Evolutionary conservation across 1,139 yeast species (phyloP).

Genomic region (Arxiozyma slooffiae): DNA sequence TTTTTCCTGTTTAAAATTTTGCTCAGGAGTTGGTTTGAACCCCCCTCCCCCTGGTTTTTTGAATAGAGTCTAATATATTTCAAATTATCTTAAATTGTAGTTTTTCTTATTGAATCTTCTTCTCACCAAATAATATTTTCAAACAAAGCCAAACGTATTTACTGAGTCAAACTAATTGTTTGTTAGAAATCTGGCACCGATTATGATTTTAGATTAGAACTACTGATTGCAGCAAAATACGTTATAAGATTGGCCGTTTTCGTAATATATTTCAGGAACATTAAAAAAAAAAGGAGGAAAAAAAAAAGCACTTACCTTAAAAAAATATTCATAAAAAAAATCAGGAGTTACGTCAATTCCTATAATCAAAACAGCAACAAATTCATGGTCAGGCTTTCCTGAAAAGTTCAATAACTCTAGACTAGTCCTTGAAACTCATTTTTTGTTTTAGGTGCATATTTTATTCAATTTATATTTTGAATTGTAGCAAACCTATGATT

Average conservation of each 20-base stretch:
- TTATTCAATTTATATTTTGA: constrained; percentile 56
- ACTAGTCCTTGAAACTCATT: constrained; percentile 60
- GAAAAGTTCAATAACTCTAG: constrained; percentile 72
- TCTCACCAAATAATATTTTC: constrained; percentile 68
- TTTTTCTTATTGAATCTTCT: constrained; percentile 47
- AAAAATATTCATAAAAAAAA: constrained; percentile 82
- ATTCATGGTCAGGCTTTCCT: constrained; percentile 48
- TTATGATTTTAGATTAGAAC: constrained; percentile 54
- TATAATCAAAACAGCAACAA: constrained; percentile 52
- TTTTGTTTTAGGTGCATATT: constrained; percentile 51
- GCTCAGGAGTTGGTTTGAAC: constrained; percentile 20
- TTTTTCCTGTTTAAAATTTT: neutral
- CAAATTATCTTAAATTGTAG: constrained; percentile 64
- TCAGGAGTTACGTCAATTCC: constrained; percentile 94
- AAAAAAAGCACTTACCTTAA: constrained; percentile 66
- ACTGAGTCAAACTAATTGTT: constrained; percentile 76
- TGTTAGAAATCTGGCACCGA: constrained; percentile 40
- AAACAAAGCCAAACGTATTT: constrained; percentile 82
- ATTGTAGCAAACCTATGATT: constrained; percentile 68
- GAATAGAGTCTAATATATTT: constrained; percentile 66
- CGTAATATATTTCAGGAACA: constrained; percentile 48
- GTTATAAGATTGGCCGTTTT: constrained; percentile 52
- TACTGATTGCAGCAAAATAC: constrained; percentile 46
- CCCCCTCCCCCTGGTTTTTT: constrained; percentile 95
- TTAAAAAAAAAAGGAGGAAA: constrained; percentile 60